Conservation (phyloP, 2,329 filamentous ascomycete genomes). For the Sclerotinia glacialis region DNA sequence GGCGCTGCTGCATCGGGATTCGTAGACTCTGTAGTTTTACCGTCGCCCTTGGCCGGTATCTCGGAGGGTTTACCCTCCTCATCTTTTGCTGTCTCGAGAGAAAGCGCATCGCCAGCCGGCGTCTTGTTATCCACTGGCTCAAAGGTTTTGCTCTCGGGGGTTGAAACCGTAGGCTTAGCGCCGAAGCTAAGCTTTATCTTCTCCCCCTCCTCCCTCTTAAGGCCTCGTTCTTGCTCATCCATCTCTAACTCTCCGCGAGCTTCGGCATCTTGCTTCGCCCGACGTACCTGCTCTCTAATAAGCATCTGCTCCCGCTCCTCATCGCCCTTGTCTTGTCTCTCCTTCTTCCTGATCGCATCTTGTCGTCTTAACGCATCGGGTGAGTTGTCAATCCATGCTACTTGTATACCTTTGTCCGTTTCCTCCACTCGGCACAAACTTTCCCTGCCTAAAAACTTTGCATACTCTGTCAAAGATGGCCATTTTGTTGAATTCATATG, state of each 20-base stretch:
- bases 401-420: slow-evolving; percentile 78
- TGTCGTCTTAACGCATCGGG: slow-evolving; percentile 78
- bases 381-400: slow-evolving; percentile 89
- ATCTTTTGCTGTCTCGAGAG: neutral
- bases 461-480: slow-evolving; percentile 84
- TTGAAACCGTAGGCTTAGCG: slow-evolving; percentile 30
- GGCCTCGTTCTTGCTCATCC: slow-evolving; percentile 45
- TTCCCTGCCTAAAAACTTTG: slow-evolving; percentile 80
- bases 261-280: slow-evolving; percentile 63
- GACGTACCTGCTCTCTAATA: slow-evolving; percentile 78
- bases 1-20: neutral
- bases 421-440: slow-evolving; percentile 90
- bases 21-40: neutral
- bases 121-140: neutral
- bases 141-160: slow-evolving; percentile 26
- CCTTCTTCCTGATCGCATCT: slow-evolving; percentile 78
- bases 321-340: slow-evolving; percentile 84
- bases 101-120: neutral
- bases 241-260: slow-evolving; percentile 45
- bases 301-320: slow-evolving; percentile 83
- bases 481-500: slow-evolving; percentile 95
- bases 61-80: neutral
- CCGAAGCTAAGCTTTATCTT: slow-evolving; percentile 73
- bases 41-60: neutral
- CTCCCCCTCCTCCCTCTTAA: slow-evolving; percentile 67